Evolutionary conservation across 1,284 basidiomycete species (phyloP), one percentile per base, ranked within the genome.

Genomic region (Inonotus obliquus): DNA sequence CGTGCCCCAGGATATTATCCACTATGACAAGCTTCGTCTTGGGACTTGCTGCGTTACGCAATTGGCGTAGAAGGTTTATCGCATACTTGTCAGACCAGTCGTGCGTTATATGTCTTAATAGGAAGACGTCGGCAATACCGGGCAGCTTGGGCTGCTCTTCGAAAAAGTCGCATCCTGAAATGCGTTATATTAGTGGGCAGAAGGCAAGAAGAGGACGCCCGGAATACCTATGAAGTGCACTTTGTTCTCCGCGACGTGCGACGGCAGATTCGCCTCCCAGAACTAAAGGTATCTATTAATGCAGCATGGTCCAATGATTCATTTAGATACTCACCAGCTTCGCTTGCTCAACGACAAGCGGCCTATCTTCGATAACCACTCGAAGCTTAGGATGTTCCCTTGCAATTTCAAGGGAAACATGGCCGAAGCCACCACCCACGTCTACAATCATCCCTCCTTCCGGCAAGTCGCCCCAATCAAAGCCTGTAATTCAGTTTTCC

Each of bases 71-170:
- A 57, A 74, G 70, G 54, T 64, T 63, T 35, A 58, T 19, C 19
- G 63, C 63, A 17, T 68, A 60, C 11, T 57, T 55, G 61, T 69
- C 67, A 19, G 65, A 59, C 70, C 70, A 72, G 64, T 72, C 68
- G 63, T 73, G 59, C 53, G 70, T 67, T 5, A 59, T 59, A 10
- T 70, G 64, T n/a, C n/a, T n/a, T 10, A 73, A 57, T 21, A 72
- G 54, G 64, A 67, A 72, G 10, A 71, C 67, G n/a, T 63, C 65
- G 2, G 69, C 68, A 10, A 47, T 21, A 5, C 29, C 17, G n/a
- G 52, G 56, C 11, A 54, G 41, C 32, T 27, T 37, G 5, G 59
- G 61, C 32, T 63, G 61, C 9, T 27, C n/a, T 14, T 63, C 61
- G 25, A 63, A 63, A 32, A 63, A 63, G 57, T 63, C 53, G 19